Evolutionary conservation across 352 stramenopile genomes (phyloP).

Genomic region (Pythium phragmitis): DNA sequence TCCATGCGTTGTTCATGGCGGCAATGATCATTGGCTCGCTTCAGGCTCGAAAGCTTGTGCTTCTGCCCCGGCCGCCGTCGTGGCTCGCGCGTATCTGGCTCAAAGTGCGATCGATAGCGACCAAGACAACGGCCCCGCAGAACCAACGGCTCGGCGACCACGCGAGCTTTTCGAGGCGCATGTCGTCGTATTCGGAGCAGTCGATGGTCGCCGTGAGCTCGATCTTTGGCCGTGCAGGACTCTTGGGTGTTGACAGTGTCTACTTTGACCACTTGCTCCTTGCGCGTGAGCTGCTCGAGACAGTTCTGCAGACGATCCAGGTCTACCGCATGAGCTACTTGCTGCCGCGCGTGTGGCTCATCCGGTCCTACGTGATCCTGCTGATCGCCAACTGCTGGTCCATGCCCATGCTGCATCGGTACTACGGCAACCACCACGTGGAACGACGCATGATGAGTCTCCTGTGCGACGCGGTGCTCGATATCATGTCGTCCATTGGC

Average conservation of each 20-base stretch:
- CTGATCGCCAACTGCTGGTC: constrained; percentile 9
- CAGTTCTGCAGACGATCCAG: neutral
- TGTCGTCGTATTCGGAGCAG: neutral
- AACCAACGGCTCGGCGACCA: too few species aligned
- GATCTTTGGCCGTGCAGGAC: neutral
- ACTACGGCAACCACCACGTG: neutral
- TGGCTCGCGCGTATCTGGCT: neutral
- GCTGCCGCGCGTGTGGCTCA: constrained; percentile 6
- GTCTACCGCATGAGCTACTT: constrained; percentile 3
- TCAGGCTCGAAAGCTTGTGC: neutral
- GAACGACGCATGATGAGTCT: too few species aligned
- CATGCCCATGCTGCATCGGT: neutral
- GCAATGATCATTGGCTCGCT: neutral
- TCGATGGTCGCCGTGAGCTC: neutral
- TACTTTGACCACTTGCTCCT: constrained; percentile 5
- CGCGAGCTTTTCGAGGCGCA: neutral
- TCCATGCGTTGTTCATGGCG: neutral
- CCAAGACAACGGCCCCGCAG: too few species aligned
- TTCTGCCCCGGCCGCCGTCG: neutral
- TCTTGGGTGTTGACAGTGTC: neutral
- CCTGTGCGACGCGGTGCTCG: too few species aligned
- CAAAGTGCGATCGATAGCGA: neutral
- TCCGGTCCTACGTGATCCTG: constrained; percentile 1
- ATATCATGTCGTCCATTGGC: too few species aligned
- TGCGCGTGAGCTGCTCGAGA: neutral